A percentile compares a stretch with the other conserved stretches of the same genome.
phyloP scores from a whole-genome alignment of 202 grass and related monocot species.

The Hordeum pubiflorum region DNA sequence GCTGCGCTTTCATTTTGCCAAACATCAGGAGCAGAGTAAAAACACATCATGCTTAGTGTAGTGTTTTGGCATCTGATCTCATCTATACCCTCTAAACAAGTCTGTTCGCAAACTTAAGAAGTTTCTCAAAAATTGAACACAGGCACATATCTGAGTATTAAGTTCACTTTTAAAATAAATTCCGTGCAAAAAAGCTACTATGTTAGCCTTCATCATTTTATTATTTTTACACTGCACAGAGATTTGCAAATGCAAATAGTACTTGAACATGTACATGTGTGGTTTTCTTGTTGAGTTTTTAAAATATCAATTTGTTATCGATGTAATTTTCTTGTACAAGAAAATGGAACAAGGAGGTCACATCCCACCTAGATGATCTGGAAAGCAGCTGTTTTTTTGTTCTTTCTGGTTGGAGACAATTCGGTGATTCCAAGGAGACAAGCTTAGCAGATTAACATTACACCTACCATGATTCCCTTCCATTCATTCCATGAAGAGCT shows the following conservation, averaged over 20 bases:
- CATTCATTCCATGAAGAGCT: not conserved
- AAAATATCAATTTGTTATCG: not conserved
- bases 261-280: not conserved
- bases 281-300: not conserved
- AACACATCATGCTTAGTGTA: not conserved
- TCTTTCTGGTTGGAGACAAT: not conserved
- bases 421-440: not conserved
- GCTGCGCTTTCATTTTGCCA: not conserved
- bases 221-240: not conserved
- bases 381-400: not conserved
- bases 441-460: conserved; percentile 7
- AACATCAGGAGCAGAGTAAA: not conserved
- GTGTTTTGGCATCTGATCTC: not conserved
- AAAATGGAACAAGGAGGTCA: conserved; percentile 29
- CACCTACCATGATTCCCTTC: not conserved
- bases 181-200: not conserved
- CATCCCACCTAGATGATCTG: not conserved
- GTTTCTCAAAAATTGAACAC: not conserved
- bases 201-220: not conserved
- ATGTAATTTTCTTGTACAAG: not conserved
- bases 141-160: not conserved
- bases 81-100: not conserved
- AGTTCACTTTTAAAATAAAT: not conserved
- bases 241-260: not conserved
- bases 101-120: not conserved